Evolutionary conservation across 176 grass and related monocot genomes (phyloP).

Genomic region (Olyra latifolia): DNA sequence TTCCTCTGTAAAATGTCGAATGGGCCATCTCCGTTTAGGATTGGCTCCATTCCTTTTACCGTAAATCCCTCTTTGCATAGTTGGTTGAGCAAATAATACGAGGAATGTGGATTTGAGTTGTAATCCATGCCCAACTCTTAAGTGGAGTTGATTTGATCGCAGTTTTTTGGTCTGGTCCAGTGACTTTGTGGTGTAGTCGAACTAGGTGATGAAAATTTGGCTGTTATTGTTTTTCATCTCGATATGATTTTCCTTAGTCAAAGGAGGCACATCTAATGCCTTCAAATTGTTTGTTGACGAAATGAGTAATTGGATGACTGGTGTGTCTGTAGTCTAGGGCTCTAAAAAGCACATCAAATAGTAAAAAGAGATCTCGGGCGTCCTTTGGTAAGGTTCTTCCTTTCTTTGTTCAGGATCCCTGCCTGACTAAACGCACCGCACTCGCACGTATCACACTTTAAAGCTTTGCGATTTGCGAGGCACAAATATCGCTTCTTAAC

Average conservation of each 20-base stretch:
- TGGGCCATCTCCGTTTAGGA: slow-evolving; percentile 54
- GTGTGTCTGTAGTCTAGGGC: background rate
- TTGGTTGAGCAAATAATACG: slow-evolving; percentile 50
- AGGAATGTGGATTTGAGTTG: slow-evolving; percentile 47
- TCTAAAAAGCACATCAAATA: background rate
- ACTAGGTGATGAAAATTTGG: background rate
- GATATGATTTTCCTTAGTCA: background rate
- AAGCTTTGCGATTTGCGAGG: background rate
- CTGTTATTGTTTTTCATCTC: background rate
- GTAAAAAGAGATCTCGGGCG: background rate
- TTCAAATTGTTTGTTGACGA: background rate
- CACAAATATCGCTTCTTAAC: background rate
- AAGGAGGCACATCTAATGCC: background rate
- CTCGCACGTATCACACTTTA: too few relatives aligned
- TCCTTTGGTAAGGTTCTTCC: background rate
- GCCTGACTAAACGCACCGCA: too few relatives aligned
- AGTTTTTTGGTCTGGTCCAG: slow-evolving; percentile 36
- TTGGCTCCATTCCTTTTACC: slow-evolving; percentile 41
- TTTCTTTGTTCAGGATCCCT: too few relatives aligned
- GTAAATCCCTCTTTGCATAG: slow-evolving; percentile 38
- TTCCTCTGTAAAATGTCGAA: slow-evolving; percentile 54
- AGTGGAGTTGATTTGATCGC: slow-evolving; percentile 33
- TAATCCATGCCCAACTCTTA: slow-evolving; percentile 35
- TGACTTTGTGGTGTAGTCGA: background rate
- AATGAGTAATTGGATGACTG: background rate